These are phyloP conservation scores for Trichoderma atrobrunneum DNA, from an alignment of 2,329 filamentous ascomycete genomes.

Conservation along the genomic window DNA sequence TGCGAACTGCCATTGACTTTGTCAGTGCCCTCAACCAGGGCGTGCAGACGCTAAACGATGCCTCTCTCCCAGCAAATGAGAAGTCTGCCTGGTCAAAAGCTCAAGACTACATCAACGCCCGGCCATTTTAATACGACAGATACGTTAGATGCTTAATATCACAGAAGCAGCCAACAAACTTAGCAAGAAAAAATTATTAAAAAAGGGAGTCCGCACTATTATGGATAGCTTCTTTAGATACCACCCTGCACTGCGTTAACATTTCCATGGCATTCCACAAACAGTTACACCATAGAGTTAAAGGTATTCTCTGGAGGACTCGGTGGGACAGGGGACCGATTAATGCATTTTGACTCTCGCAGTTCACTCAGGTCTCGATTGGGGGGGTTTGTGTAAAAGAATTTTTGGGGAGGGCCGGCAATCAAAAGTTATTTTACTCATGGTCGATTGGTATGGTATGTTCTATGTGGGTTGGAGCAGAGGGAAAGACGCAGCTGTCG, in stretches of 20 bases:
- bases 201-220: conserved; percentile 5
- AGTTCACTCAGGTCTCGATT: not conserved
- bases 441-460: not conserved
- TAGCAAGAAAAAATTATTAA: not conserved
- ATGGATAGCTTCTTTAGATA: conserved; percentile 20
- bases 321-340: not conserved
- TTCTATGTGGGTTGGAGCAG: not conserved
- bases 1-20: conserved; percentile 56
- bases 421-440: conserved; percentile 9
- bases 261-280: conserved; percentile 9
- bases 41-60: conserved; percentile 51
- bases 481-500: not conserved
- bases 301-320: conserved; percentile 4
- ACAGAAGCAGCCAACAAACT: not conserved
- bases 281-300: conserved; percentile 12
- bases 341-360: not conserved
- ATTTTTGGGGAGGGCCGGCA: not conserved
- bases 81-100: conserved; percentile 55
- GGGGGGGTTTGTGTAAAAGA: not conserved
- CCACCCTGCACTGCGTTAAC: conserved; percentile 14
- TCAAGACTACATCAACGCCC: conserved; percentile 48
- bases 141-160: not conserved
- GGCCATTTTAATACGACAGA: conserved; percentile 36
- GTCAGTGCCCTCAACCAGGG: conserved; percentile 57
- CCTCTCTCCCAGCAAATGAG: conserved; percentile 46